These are phyloP conservation scores for Chamaenerion angustifolium DNA, from an alignment of 345 rosid species.

Conservation along the genomic window DNA sequence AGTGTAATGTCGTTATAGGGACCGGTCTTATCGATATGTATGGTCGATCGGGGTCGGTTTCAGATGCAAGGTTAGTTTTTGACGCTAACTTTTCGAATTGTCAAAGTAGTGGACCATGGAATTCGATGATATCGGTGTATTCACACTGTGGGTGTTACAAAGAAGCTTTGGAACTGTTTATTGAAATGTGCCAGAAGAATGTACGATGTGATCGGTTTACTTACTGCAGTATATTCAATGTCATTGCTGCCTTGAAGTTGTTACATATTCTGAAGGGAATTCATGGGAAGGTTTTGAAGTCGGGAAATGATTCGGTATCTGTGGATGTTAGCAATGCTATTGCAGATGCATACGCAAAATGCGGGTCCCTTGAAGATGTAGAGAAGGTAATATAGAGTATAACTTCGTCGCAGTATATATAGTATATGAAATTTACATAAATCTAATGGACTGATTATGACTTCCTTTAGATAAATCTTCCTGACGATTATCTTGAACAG, in stretches of 20 bases:
- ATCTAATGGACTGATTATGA: too few species aligned
- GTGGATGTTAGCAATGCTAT: slow-evolving; percentile 23
- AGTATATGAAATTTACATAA: too few species aligned
- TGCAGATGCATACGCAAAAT: slow-evolving; percentile 34
- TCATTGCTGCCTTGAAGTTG: slow-evolving; percentile 16
- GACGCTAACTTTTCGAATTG: slow-evolving; percentile 13
- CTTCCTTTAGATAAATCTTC: too few species aligned
- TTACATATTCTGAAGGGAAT: slow-evolving; percentile 17
- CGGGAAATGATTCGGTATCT: slow-evolving; percentile 7
- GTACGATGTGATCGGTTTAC: slow-evolving; percentile 22
- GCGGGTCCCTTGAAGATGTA: slow-evolving; percentile 21
- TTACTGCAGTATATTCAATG: slow-evolving; percentile 24
- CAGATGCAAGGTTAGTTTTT: slow-evolving; percentile 20
- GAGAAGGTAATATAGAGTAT: slow-evolving; percentile 22
- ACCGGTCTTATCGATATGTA: slow-evolving; percentile 39
- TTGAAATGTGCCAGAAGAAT: slow-evolving; percentile 20
- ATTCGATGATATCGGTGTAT: slow-evolving; percentile 31
- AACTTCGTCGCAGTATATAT: too few species aligned
- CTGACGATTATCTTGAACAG: too few species aligned
- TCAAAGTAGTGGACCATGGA: slow-evolving; percentile 22
- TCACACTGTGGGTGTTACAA: slow-evolving; percentile 9
- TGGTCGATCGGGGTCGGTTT: slow-evolving; percentile 21
- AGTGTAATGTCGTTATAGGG: slow-evolving; percentile 19
- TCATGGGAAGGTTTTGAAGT: slow-evolving; percentile 27
- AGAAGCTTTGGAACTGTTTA: slow-evolving; percentile 20